Conservation (phyloP, 2,329 filamentous ascomycete species). For the Paraphaeosphaeria minitans region DNA sequence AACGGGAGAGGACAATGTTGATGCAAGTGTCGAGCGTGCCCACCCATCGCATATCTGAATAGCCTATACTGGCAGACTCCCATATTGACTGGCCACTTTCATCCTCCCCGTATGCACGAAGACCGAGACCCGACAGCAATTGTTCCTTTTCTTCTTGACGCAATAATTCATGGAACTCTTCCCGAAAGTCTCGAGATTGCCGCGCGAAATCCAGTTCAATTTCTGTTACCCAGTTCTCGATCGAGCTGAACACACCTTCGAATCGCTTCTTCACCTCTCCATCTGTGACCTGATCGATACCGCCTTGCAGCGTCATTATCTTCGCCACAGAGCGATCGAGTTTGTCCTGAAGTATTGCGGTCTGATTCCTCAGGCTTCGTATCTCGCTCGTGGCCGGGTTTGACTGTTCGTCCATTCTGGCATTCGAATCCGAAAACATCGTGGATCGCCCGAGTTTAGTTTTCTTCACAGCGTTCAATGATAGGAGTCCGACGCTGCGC, state of each 20-base stretch:
- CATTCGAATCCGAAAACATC: too few relatives aligned
- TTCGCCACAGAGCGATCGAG: neutral
- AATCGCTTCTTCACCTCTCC: conserved; percentile 5
- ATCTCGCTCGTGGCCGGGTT: neutral
- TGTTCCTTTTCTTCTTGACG: too few relatives aligned
- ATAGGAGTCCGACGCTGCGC: too few relatives aligned
- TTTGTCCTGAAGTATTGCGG: neutral
- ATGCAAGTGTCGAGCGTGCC: neutral
- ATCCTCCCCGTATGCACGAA: too few relatives aligned
- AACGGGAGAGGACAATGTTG: neutral
- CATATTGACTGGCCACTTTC: too few relatives aligned
- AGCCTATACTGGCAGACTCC: neutral
- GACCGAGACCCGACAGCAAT: too few relatives aligned
- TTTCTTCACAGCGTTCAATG: too few relatives aligned
- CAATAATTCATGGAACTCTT: neutral
- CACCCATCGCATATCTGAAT: neutral
- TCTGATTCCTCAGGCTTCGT: conserved; percentile 1
- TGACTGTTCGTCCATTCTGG: neutral
- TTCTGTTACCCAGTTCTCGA: conserved; percentile 1
- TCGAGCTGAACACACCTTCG: neutral
- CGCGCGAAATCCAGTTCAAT: conserved; percentile 4
- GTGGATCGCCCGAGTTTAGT: too few relatives aligned
- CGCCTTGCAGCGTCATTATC: conserved; percentile 2
- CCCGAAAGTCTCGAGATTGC: conserved; percentile 4
- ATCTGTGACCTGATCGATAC: conserved; percentile 7